These are phyloP conservation scores for Coccinonectria pachysandricola DNA, from an alignment of 2,329 filamentous ascomycete species.

Conservation along the genomic window DNA sequence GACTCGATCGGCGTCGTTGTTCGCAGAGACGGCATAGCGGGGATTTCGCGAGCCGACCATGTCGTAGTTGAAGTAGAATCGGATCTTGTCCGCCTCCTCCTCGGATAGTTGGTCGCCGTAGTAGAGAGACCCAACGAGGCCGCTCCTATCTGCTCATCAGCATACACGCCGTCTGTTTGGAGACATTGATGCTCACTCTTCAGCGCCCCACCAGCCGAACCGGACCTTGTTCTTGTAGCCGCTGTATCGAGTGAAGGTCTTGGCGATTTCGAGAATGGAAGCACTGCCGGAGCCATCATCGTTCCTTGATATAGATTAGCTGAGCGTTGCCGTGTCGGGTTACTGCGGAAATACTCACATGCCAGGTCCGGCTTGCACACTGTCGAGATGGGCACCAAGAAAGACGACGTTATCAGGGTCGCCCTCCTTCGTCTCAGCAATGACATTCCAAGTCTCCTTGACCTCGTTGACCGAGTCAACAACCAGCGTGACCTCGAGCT, in stretches of 20 bases:
- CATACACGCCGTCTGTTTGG: background rate
- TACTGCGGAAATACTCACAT: too few relatives aligned
- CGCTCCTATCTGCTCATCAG: constrained; percentile 19
- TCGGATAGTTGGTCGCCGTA: constrained; percentile 27
- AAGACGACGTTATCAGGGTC: constrained; percentile 32
- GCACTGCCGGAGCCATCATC: constrained; percentile 31
- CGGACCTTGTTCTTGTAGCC: constrained; percentile 33
- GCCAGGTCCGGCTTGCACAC: constrained; percentile 29
- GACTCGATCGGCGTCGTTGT: constrained; percentile 27
- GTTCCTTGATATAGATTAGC: too few relatives aligned
- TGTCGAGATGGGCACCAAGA: constrained; percentile 32
- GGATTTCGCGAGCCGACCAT: constrained; percentile 49
- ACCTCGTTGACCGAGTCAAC: constrained; percentile 28
- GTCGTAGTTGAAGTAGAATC: constrained; percentile 61
- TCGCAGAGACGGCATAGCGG: constrained; percentile 29
- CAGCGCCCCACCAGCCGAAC: constrained; percentile 33
- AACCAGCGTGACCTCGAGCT: constrained; percentile 23
- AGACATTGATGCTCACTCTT: constrained; percentile 23
- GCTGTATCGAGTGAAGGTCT: constrained; percentile 26
- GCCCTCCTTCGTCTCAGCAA: constrained; percentile 32
- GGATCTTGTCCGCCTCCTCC: constrained; percentile 41
- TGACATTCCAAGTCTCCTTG: constrained; percentile 30
- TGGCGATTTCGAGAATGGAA: constrained; percentile 28
- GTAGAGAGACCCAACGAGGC: constrained; percentile 33
- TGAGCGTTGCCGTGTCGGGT: too few relatives aligned